These are phyloP conservation scores for Pichia occidentalis DNA, from an alignment of 805 yeast genomes.

Conservation along the genomic window DNA sequence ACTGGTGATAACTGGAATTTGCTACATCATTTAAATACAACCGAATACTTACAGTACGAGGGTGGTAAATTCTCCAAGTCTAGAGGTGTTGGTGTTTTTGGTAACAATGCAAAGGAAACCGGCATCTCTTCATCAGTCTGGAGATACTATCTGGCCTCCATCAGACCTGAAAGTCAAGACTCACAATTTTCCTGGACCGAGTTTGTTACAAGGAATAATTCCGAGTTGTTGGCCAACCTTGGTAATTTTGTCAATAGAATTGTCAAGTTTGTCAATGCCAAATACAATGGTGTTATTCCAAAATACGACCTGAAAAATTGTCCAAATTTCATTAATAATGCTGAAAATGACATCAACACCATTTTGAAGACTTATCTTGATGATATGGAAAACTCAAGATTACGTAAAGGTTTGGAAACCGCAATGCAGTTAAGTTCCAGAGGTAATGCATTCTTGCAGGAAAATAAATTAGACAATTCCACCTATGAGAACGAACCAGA, in stretches of 20 bases:
- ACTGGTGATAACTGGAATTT: conserved; percentile 85
- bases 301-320: conserved; percentile 43
- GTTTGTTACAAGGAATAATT: conserved; percentile 88
- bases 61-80: conserved; percentile 97
- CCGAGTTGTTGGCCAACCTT: conserved; percentile 88
- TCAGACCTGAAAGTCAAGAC: conserved; percentile 94
- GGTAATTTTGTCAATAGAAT: conserved; percentile 96
- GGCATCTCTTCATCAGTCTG: conserved; percentile 90
- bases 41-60: conserved; percentile 96
- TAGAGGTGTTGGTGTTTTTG: conserved; percentile 97
- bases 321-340: conserved; percentile 40
- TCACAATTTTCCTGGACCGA: conserved; percentile 97
- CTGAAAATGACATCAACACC: conserved; percentile 49
- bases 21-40: conserved; percentile 84
- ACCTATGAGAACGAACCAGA: conserved; percentile 70
- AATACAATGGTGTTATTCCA: conserved; percentile 89
- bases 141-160: conserved; percentile 91
- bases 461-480: conserved; percentile 87
- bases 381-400: conserved; percentile 70
- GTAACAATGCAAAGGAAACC: conserved; percentile 92
- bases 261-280: conserved; percentile 82
- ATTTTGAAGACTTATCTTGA: conserved; percentile 56
- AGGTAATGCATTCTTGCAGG: conserved; percentile 95
- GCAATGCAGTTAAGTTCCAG: conserved; percentile 90
- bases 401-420: conserved; percentile 83